These are phyloP conservation scores for Eudorina sp. DNA, from an alignment of 139 green algal species.

Conservation along the genomic window DNA sequence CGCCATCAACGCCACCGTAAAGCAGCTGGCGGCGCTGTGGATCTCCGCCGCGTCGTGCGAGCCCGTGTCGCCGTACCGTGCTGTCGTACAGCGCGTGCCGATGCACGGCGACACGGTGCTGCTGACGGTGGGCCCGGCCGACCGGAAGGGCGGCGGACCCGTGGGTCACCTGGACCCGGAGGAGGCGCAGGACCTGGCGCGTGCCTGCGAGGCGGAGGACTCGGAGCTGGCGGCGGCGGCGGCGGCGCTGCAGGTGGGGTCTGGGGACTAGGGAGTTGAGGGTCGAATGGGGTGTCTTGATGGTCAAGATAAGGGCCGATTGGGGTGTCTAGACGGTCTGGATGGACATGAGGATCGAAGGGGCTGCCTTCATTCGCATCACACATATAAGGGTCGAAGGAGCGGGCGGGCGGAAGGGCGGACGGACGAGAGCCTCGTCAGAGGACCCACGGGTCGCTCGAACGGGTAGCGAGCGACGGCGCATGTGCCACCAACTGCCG, in stretches of 20 bases:
- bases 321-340: background rate
- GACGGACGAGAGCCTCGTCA: too few species aligned
- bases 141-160: background rate
- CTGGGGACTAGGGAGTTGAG: too few species aligned
- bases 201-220: background rate
- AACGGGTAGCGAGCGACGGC: too few species aligned
- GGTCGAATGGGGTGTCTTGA: too few species aligned
- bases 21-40: constrained; percentile 11
- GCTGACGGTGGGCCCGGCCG: background rate
- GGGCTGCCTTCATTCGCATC: too few species aligned
- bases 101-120: constrained; percentile 36
- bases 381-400: too few species aligned
- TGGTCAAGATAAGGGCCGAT: background rate
- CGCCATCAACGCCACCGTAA: constrained; percentile 9
- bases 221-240: constrained; percentile 23
- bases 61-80: constrained; percentile 8
- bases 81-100: background rate
- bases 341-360: too few species aligned
- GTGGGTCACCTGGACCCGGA: background rate
- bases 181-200: background rate
- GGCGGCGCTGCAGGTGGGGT: constrained; percentile 6
- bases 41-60: background rate
- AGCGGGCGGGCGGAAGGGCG: too few species aligned
- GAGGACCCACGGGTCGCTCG: too few species aligned
- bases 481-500: too few species aligned